Base-by-base conservation (phyloP, 805 yeast genomes). In the Wickerhamiella vanderwaltii region DNA sequence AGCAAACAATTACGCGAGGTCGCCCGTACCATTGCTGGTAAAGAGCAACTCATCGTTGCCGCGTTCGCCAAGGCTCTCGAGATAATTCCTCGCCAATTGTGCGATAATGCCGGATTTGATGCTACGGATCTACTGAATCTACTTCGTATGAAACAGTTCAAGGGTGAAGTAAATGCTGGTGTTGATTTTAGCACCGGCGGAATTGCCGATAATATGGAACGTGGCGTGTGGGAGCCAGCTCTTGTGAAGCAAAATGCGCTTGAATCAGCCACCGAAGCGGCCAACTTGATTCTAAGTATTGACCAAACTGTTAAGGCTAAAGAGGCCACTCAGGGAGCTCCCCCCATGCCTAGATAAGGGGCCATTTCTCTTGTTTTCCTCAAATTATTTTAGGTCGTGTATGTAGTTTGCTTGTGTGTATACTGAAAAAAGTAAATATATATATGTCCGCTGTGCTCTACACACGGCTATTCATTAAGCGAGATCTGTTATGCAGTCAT, bases 71-170 rank as follows among this genome's bases (percentile, higher is more conserved):
- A 81, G 51, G 94, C 97, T 1, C 69, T 91, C 44, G 99, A 91
- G 65, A 78, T 91, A 20, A 86, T 91, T 54, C 99, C 99, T 51
- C 79, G 97, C 60, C 97, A 91, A 60, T 70, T 91, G 49, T 88
- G 97, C 67, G 98, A 91, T 59, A 91, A 91, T 61, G 98, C 95
- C n/a, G 99, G 99, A 4, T 78, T 91, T 51, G 99, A 91, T 59
- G 93, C 94, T 16, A 84, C 94, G n/a, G 97, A 91, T 59, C 66
- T 91, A 46, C 73, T 91, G 53, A 91, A 91, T 62, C 75, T 80
- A 56, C 69, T 91, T 56, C 77, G 99, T 64, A 81, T 91, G 72
- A 79, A 84, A 15, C 99, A 91, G 56, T 91, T 94, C 41, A 82
- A 82, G 59, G 95, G 94, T 48, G 94, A 88, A 55, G 69, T 64